Evolutionary conservation across 345 rosid species (phyloP).

Genomic region (Lenwebbia sp.): DNA sequence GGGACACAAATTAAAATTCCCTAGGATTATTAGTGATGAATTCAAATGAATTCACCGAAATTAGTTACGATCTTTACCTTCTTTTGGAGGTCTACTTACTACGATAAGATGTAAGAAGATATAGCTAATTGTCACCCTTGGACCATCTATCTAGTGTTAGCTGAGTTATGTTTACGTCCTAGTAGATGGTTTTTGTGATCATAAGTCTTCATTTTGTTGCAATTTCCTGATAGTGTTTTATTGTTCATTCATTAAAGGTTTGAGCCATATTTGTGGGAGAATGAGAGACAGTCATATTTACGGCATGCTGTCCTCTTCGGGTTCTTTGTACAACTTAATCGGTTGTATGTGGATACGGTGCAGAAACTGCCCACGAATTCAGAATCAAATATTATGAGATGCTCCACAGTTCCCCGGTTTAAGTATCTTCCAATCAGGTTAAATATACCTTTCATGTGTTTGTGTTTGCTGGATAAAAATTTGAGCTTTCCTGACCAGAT

Average conservation of each 20-base stretch:
- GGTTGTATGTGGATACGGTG: slow-evolving; percentile 71
- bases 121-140: not conserved
- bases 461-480: not conserved
- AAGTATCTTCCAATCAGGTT: slow-evolving; percentile 97
- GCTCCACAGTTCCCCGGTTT: slow-evolving; percentile 89
- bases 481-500: not conserved
- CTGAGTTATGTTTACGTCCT: not conserved
- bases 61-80: not conserved
- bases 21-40: not conserved
- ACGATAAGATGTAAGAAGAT: not conserved
- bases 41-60: not conserved
- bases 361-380: slow-evolving; percentile 92
- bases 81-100: not conserved
- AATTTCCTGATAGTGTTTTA: not conserved
- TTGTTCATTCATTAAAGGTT: slow-evolving; percentile 32
- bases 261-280: slow-evolving; percentile 94
- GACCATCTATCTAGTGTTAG: not conserved
- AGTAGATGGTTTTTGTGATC: not conserved
- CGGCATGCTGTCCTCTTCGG: slow-evolving; percentile 97
- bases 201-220: not conserved
- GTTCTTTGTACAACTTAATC: slow-evolving; percentile 92
- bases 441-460: not conserved
- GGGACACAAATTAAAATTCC: not conserved
- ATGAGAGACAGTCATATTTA: slow-evolving; percentile 80
- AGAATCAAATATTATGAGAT: slow-evolving; percentile 91